These are phyloP conservation scores for Gloeostereum incarnatum DNA, from an alignment of 768 basidiomycete genomes.

Conservation along the genomic window DNA sequence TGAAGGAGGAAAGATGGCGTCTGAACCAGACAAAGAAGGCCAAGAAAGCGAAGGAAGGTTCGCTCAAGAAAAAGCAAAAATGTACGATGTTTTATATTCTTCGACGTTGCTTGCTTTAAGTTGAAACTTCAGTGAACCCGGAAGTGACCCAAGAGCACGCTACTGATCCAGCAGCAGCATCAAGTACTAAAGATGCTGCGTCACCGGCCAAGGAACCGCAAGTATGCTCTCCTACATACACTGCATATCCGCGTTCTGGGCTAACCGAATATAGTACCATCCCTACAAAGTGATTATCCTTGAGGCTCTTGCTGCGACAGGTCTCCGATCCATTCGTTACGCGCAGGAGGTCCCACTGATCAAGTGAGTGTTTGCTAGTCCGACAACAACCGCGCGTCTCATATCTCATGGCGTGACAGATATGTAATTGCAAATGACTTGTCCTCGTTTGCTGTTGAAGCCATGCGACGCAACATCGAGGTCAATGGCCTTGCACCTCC, in stretches of 20 bases:
- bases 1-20: slow-evolving; percentile 56
- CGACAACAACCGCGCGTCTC: slow-evolving; percentile 1
- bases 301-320: slow-evolving; percentile 94
- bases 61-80: slow-evolving; percentile 29
- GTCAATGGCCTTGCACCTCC: slow-evolving; percentile 58
- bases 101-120: slow-evolving; percentile 1
- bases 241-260: too few species aligned
- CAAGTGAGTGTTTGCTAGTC: slow-evolving; percentile 41
- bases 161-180: not conserved
- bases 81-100: slow-evolving; percentile 22
- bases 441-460: slow-evolving; percentile 70
- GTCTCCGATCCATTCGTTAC: slow-evolving; percentile 92
- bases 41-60: slow-evolving; percentile 25
- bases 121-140: not conserved
- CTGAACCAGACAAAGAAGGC: slow-evolving; percentile 39
- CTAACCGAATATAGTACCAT: slow-evolving; percentile 32
- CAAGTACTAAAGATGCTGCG: not conserved
- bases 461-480: slow-evolving; percentile 80
- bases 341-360: slow-evolving; percentile 93
- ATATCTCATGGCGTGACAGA: slow-evolving; percentile 37
- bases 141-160: slow-evolving; percentile 1
- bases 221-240: too few species aligned
- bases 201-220: too few species aligned
- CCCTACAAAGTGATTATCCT: slow-evolving; percentile 70
- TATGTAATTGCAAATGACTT: slow-evolving; percentile 93